phyloP scores from a whole-genome alignment of 352 stramenopile genomes.

The Phytophthora constricta region DNA sequence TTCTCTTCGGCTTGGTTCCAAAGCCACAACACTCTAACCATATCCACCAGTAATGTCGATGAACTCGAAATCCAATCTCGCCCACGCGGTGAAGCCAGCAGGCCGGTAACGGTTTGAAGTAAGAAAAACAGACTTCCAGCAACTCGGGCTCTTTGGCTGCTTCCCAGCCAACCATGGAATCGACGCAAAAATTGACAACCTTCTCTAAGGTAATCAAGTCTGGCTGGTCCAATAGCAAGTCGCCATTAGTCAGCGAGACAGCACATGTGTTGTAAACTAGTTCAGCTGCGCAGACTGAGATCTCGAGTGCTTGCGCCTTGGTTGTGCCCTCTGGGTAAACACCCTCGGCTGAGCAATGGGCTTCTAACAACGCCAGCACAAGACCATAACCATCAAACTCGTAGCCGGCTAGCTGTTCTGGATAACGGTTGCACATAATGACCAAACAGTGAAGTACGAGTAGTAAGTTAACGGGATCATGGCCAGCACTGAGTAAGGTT shows the following conservation, averaged over 20 bases:
- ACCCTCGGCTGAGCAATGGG: slow-evolving; percentile 65
- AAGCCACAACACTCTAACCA: slow-evolving; percentile 76
- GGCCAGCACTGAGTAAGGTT: slow-evolving; percentile 68
- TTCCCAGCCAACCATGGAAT: slow-evolving; percentile 52
- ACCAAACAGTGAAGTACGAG: slow-evolving; percentile 72
- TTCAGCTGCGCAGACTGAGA: slow-evolving; percentile 68
- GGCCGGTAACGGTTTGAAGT: slow-evolving; percentile 72
- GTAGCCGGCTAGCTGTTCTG: slow-evolving; percentile 53
- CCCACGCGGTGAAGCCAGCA: slow-evolving; percentile 61
- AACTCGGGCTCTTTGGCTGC: slow-evolving; percentile 40
- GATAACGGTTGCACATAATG: slow-evolving; percentile 72
- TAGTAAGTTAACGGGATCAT: slow-evolving; percentile 77
- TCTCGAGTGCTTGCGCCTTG: slow-evolving; percentile 51
- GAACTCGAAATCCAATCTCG: slow-evolving; percentile 69
- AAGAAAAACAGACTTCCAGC: slow-evolving; percentile 66
- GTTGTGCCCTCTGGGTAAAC: slow-evolving; percentile 49
- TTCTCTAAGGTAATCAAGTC: slow-evolving; percentile 62
- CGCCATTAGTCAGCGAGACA: slow-evolving; percentile 60
- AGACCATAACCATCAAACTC: slow-evolving; percentile 77
- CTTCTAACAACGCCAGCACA: slow-evolving; percentile 59
- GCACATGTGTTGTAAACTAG: slow-evolving; percentile 75
- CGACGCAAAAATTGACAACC: slow-evolving; percentile 74
- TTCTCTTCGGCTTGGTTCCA: slow-evolving; percentile 64
- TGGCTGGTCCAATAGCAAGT: slow-evolving; percentile 59
- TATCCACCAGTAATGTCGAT: slow-evolving; percentile 70